A percentile compares a stretch with the other conserved stretches of the same genome.
These are phyloP conservation scores for Rhodamnia rubescens DNA, from an alignment of 345 rosid genomes.

Conservation along the genomic window DNA sequence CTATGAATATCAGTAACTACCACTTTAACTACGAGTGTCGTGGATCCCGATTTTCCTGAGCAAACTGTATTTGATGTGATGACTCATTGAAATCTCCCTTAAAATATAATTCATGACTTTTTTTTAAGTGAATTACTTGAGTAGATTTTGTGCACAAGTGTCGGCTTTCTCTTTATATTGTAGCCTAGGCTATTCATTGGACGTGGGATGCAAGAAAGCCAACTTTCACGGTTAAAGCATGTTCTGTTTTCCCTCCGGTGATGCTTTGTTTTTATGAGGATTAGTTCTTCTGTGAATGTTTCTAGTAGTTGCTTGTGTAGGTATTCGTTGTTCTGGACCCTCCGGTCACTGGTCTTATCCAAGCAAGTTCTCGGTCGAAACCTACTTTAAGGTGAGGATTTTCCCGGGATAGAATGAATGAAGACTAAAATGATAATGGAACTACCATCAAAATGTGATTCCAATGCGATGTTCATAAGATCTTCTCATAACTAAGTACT, in stretches of 20 bases:
- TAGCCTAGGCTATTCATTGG: constrained; percentile 82
- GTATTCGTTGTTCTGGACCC: constrained; percentile 31
- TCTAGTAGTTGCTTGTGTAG: constrained; percentile 15
- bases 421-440: not conserved
- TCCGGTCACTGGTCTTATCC: constrained; percentile 63
- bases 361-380: constrained; percentile 74
- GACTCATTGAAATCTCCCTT: not conserved
- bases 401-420: not conserved
- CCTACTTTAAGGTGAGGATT: constrained; percentile 58
- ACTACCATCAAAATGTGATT: not conserved
- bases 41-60: not conserved
- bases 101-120: not conserved
- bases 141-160: not conserved
- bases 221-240: constrained; percentile 76
- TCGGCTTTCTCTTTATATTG: constrained; percentile 5
- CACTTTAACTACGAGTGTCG: not conserved
- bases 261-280: constrained; percentile 1
- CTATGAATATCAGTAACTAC: not conserved
- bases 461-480: not conserved
- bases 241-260: constrained; percentile 3
- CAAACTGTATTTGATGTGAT: not conserved
- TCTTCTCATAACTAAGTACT: no score
- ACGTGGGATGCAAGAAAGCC: constrained; percentile 92
- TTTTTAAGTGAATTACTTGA: not conserved
- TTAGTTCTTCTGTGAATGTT: not conserved